Conservation (phyloP, 805 yeast species). For the Barnettozyma botsteinii region DNA sequence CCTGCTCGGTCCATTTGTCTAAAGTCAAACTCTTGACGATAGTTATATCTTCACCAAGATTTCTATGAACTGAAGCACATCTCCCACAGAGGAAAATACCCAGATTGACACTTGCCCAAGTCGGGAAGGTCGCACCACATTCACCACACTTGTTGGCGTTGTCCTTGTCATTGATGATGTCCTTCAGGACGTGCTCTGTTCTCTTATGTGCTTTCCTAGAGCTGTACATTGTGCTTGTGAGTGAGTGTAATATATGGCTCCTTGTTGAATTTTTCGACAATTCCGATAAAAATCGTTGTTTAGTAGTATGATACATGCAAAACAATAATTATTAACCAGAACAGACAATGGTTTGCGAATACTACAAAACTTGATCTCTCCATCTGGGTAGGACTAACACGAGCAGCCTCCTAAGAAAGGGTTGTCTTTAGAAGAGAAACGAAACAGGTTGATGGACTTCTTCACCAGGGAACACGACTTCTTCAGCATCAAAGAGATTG, state of each 20-base stretch:
- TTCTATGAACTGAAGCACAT: conserved; percentile 75
- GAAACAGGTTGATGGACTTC: conserved; percentile 31
- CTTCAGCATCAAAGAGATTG: conserved; percentile 47
- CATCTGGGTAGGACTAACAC: background rate
- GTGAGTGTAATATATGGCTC: background rate
- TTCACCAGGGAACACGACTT: conserved; percentile 36
- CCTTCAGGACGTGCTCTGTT: conserved; percentile 48
- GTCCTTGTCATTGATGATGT: conserved; percentile 49
- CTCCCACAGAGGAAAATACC: conserved; percentile 80
- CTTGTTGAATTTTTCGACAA: background rate
- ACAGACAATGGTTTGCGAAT: background rate
- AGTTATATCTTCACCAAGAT: conserved; percentile 56
- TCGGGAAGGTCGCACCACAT: conserved; percentile 64
- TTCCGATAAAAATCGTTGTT: no score
- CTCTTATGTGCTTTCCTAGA: conserved; percentile 34
- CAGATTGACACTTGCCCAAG: conserved; percentile 29
- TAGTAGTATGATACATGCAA: no score
- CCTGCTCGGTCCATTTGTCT: conserved; percentile 60
- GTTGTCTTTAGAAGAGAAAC: conserved; percentile 36
- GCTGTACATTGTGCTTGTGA: conserved; percentile 27
- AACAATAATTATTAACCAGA: no score
- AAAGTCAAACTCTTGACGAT: conserved; percentile 66
- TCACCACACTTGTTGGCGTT: conserved; percentile 77
- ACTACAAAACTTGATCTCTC: background rate
- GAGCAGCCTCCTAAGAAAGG: conserved; percentile 24